A percentile compares a stretch with the other conserved stretches of the same genome.
These are phyloP conservation scores for Candida hungchunana DNA, from an alignment of 805 yeast genomes.

Conservation along the genomic window DNA sequence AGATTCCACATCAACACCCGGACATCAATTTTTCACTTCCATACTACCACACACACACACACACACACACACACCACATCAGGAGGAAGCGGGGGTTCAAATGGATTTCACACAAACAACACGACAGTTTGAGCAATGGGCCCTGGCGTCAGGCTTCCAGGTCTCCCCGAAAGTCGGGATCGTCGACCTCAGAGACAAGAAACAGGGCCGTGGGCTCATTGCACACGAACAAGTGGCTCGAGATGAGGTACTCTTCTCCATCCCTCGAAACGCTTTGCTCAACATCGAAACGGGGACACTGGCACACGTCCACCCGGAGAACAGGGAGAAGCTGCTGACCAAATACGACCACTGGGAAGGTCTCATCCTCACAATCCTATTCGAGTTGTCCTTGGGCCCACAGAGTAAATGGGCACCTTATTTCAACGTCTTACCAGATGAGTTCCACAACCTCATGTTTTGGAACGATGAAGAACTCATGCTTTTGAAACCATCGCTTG, in stretches of 20 bases:
- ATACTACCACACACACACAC: no score
- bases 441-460: constrained; percentile 67
- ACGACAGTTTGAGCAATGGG: constrained; percentile 41
- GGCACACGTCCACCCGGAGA: constrained; percentile 28
- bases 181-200: constrained; percentile 50
- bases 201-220: constrained; percentile 76
- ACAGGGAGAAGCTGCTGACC: constrained; percentile 33
- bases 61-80: no score
- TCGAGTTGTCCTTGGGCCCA: constrained; percentile 47
- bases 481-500: constrained; percentile 62
- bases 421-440: constrained; percentile 62
- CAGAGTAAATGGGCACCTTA: constrained; percentile 66
- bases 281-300: constrained; percentile 57
- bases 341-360: constrained; percentile 71
- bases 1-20: no score
- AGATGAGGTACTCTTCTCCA: constrained; percentile 63
- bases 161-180: constrained; percentile 56
- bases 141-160: constrained; percentile 35
- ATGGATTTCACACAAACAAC: constrained; percentile 32
- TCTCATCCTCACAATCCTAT: constrained; percentile 61
- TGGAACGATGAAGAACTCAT: constrained; percentile 66
- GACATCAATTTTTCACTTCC: no score
- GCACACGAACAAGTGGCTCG: constrained; percentile 56
- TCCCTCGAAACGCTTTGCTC: constrained; percentile 58
- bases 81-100: no score